Evolutionary conservation across 306 rosid species (phyloP).

Genomic region (Cajanus cajan): DNA sequence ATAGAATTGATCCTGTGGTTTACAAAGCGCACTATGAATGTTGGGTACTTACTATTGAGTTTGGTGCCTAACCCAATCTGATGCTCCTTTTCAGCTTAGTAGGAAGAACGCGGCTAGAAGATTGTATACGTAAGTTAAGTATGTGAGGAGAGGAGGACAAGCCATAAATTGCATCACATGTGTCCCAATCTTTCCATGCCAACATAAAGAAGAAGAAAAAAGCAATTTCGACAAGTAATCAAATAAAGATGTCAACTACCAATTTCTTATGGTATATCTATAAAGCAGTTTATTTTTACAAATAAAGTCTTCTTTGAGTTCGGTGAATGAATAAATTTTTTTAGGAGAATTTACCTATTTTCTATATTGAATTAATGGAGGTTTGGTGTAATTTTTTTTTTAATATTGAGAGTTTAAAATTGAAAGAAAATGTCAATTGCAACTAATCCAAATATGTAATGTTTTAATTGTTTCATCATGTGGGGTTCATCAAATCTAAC

Average conservation of each 20-base stretch:
- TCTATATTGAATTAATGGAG: neutral
- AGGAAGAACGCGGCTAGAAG: neutral
- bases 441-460: neutral
- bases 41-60: neutral
- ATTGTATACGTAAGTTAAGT: slow-evolving; percentile 4
- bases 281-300: neutral
- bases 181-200: slow-evolving; percentile 27
- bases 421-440: neutral
- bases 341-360: neutral
- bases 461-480: no score
- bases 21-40: slow-evolving; percentile 27
- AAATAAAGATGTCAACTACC: neutral
- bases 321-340: neutral
- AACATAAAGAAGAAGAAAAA: neutral
- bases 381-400: neutral
- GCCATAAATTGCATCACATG: slow-evolving; percentile 2
- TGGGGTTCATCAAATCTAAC: no score
- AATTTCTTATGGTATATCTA: neutral
- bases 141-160: neutral
- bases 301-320: neutral
- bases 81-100: slow-evolving; percentile 12
- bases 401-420: no score
- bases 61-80: slow-evolving; percentile 1
- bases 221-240: neutral
- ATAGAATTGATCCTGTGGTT: neutral